A percentile compares a stretch with the other conserved stretches of the same genome.
Conservation (phyloP, 2,329 filamentous ascomycete genomes). For the Aciculosporium take region DNA sequence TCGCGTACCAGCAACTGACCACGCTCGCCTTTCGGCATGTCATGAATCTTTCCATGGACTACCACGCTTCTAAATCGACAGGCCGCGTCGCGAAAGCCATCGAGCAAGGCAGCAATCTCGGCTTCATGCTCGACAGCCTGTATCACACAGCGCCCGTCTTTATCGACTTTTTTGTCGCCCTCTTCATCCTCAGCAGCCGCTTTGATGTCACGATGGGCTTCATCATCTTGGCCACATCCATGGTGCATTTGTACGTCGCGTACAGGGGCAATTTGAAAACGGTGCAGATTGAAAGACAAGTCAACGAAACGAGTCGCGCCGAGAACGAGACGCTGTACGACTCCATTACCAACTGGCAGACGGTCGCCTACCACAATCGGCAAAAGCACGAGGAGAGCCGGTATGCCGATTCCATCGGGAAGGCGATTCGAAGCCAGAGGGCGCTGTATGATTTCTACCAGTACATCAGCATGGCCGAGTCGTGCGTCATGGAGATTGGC, state of each 20-base stretch:
- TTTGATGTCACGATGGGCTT: conserved; percentile 24
- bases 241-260: conserved; percentile 9
- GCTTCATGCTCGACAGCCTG: conserved; percentile 41
- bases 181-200: conserved; percentile 42
- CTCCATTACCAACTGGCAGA: conserved; percentile 30
- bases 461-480: conserved; percentile 5
- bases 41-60: conserved; percentile 53
- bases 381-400: conserved; percentile 12
- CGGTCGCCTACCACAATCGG: conserved; percentile 29
- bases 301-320: conserved; percentile 7
- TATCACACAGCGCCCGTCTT: conserved; percentile 10
- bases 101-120: conserved; percentile 44
- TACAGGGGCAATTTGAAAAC: conserved; percentile 8
- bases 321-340: conserved; percentile 11
- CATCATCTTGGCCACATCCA: conserved; percentile 10
- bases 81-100: conserved; percentile 47
- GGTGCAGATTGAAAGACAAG: conserved; percentile 6
- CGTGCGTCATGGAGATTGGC: conserved; percentile 9
- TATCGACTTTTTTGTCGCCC: conserved; percentile 27
- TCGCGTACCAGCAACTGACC: conserved; percentile 34
- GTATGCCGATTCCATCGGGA: conserved; percentile 8
- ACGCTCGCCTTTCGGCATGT: conserved; percentile 47
- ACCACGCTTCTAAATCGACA: conserved; percentile 49
- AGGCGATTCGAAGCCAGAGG: conserved; percentile 5
- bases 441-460: conserved; percentile 6